Evolutionary conservation across 345 rosid genomes (phyloP).

Genomic region (Sonneratia alba): DNA sequence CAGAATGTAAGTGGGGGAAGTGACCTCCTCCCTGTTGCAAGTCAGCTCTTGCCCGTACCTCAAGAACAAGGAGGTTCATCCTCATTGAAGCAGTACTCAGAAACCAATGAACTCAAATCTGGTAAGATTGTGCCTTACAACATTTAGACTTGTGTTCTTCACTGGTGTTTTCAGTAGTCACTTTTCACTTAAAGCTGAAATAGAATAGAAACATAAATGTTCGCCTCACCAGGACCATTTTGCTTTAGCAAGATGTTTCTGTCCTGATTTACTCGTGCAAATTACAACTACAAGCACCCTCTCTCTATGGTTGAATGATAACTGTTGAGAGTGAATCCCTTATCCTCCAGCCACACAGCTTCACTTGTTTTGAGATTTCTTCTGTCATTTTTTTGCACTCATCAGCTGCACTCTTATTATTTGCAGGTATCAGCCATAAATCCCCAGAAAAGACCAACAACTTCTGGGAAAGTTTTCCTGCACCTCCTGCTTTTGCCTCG

Average conservation of each 20-base stretch:
- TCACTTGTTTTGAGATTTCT: neutral
- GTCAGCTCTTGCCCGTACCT: neutral
- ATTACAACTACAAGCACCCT: neutral
- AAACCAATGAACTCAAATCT: neutral
- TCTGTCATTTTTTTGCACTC: neutral
- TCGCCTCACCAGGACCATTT: neutral
- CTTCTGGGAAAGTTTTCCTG: slow-evolving; percentile 49
- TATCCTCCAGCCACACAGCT: neutral
- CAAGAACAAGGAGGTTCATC: neutral
- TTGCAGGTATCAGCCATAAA: slow-evolving; percentile 43
- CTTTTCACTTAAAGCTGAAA: neutral
- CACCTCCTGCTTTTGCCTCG: slow-evolving; percentile 61
- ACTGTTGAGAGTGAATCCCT: neutral
- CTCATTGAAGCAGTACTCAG: neutral
- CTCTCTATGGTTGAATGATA: neutral
- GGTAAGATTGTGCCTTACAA: neutral
- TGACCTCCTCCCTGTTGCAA: neutral
- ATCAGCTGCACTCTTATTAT: neutral
- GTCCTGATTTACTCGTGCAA: neutral
- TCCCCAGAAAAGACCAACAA: slow-evolving; percentile 51
- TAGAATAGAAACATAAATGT: neutral
- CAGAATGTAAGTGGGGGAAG: neutral
- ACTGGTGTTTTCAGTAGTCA: neutral
- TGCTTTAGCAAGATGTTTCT: neutral
- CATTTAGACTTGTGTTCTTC: neutral